These are phyloP conservation scores for Colletotrichum trifolii DNA, from an alignment of 2,329 filamentous ascomycete species.

Conservation along the genomic window DNA sequence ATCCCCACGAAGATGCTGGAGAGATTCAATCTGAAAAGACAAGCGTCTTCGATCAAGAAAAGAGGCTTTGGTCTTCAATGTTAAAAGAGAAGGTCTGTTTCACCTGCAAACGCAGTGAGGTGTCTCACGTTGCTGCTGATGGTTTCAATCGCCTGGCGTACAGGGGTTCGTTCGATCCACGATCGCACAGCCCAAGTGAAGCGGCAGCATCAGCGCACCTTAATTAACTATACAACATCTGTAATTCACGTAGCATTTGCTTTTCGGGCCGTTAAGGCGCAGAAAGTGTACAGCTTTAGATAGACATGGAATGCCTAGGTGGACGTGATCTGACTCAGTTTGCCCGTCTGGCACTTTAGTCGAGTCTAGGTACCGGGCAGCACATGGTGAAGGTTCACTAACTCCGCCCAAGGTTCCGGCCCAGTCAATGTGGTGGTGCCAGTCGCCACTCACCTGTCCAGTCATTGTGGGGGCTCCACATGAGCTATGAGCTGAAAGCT, in stretches of 20 bases:
- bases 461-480: constrained; percentile 31
- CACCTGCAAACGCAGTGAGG: constrained; percentile 16
- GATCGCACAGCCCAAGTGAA: constrained; percentile 18
- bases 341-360: background rate
- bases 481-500: constrained; percentile 20
- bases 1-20: too few relatives aligned
- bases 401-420: constrained; percentile 10
- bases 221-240: background rate
- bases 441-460: background rate
- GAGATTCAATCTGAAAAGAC: too few relatives aligned
- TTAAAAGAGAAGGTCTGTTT: constrained; percentile 12
- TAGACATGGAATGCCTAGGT: too few relatives aligned
- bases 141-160: constrained; percentile 33
- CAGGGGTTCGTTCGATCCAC: constrained; percentile 25
- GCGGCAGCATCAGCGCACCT: background rate
- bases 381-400: constrained; percentile 16
- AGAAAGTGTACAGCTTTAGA: too few relatives aligned
- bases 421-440: too few relatives aligned
- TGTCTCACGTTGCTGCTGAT: constrained; percentile 33
- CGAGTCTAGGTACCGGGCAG: constrained; percentile 3
- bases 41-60: background rate
- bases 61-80: background rate
- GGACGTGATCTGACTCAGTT: constrained; percentile 9
- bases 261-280: too few relatives aligned
- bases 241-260: background rate